Evolutionary conservation across 129 eudicot species (phyloP), one percentile per base, ranked within the genome.

Genomic region (Lonicera japonica): DNA sequence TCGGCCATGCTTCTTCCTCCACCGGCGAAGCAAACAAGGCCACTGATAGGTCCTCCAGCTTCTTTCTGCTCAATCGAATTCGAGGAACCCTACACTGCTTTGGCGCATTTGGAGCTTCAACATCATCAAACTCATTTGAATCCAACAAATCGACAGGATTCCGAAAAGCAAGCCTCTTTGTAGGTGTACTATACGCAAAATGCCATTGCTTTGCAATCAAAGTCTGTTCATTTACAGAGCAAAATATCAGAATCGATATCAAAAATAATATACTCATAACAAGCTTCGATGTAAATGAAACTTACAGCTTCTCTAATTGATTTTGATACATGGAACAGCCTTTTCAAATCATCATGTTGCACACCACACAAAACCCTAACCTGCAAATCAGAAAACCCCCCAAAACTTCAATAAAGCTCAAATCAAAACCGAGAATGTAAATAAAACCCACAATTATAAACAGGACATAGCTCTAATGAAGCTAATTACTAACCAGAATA

Each of bases 331-430:
- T 63, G 73, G 58, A 82, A 78, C 25, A 94, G 77, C 43, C 75
- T 82, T 78, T 85, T 85, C 73, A 94, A 65, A 80, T 94, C 99
- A 70, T 85, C 95, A 65, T 94, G 99, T 4, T 85, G 89, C 10
- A 94, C 99, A 34, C 99, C 96, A 75, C 95, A 94, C 41, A 94
- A 41, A 24, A 94, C 80, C 77, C 75, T 88, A 73, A 94, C 77
- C 99, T 94, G 96, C 43, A 59, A 47, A 64, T 56, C 46, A 50
- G 25, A 63, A 77, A 63, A 21, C 67, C 61, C 61, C 20, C 54
- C 60, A 70, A 36, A 39, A 58, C 15, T 21, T 29, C 45, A 55
- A 5, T n/a, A 47, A 10, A 64, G 29, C 64, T 70, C 25, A 22
- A 54, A 22, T 5, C 0, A 23, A 6, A 36, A 25, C 40, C n/a